These are phyloP conservation scores for Populus alba DNA, from an alignment of 345 rosid genomes.

Conservation along the genomic window DNA sequence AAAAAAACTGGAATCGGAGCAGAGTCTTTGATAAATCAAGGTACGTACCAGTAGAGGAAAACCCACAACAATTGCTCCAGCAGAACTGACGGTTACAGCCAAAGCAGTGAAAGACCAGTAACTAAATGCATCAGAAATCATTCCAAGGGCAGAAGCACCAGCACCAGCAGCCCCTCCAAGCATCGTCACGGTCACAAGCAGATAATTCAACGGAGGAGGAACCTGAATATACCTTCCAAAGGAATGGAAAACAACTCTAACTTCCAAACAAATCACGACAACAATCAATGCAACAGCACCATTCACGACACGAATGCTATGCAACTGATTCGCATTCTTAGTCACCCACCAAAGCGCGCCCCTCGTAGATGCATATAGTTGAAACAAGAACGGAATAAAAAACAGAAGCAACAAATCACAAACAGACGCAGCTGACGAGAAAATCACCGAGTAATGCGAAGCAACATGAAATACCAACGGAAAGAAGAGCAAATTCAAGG, in stretches of 20 bases:
- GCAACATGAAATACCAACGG: slow-evolving; percentile 83
- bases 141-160: slow-evolving; percentile 80
- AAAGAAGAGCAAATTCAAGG: slow-evolving; percentile 73
- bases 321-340: slow-evolving; percentile 62
- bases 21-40: background rate
- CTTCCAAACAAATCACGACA: slow-evolving; percentile 83
- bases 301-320: slow-evolving; percentile 74
- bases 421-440: slow-evolving; percentile 67
- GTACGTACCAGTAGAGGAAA: slow-evolving; percentile 77
- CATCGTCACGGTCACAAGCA: slow-evolving; percentile 80
- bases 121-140: slow-evolving; percentile 82
- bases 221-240: slow-evolving; percentile 96
- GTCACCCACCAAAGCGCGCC: slow-evolving; percentile 98
- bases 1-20: background rate
- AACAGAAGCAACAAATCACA: slow-evolving; percentile 77
- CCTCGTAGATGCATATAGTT: slow-evolving; percentile 83
- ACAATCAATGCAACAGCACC: slow-evolving; percentile 88
- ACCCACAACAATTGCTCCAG: slow-evolving; percentile 92
- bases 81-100: slow-evolving; percentile 82
- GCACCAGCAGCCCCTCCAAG: slow-evolving; percentile 95
- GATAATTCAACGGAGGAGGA: slow-evolving; percentile 82
- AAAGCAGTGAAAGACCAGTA: slow-evolving; percentile 66
- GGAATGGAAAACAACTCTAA: slow-evolving; percentile 90
- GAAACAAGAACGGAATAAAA: slow-evolving; percentile 85
- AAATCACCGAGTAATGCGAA: slow-evolving; percentile 73